These are phyloP conservation scores for Hypoxylon sp. DNA, from an alignment of 2,329 filamentous ascomycete species.

Conservation along the genomic window DNA sequence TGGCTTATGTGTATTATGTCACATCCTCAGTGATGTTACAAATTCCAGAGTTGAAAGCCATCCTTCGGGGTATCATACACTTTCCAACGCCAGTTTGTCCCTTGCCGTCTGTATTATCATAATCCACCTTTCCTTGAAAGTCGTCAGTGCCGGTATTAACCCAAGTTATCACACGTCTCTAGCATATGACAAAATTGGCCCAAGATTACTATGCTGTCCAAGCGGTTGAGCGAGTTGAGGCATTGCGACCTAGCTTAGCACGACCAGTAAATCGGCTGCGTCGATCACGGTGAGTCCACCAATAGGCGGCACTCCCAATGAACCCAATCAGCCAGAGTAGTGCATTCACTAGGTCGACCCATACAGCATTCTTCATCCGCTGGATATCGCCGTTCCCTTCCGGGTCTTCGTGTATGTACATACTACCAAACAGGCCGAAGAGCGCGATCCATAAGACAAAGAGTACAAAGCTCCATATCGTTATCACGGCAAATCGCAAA, in stretches of 20 bases:
- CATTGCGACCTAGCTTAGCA: slow-evolving; percentile 61
- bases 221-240: slow-evolving; percentile 44
- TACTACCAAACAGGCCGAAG: slow-evolving; percentile 85
- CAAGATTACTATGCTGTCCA: slow-evolving; percentile 38
- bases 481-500: slow-evolving; percentile 67
- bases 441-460: slow-evolving; percentile 85
- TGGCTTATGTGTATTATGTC: slow-evolving; percentile 18
- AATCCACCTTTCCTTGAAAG: background rate
- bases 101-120: slow-evolving; percentile 8
- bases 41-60: slow-evolving; percentile 18
- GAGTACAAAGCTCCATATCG: slow-evolving; percentile 79
- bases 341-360: slow-evolving; percentile 82
- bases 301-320: slow-evolving; percentile 69
- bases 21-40: slow-evolving; percentile 17
- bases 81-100: slow-evolving; percentile 24
- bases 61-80: slow-evolving; percentile 25
- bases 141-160: background rate
- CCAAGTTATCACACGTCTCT: slow-evolving; percentile 2
- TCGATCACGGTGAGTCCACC: slow-evolving; percentile 68
- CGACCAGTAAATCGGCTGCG: slow-evolving; percentile 72
- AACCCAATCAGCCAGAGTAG: slow-evolving; percentile 81
- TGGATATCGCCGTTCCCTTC: slow-evolving; percentile 74
- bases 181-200: slow-evolving; percentile 9
- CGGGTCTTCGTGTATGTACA: slow-evolving; percentile 80
- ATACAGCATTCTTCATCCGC: slow-evolving; percentile 89